Percentiles rank a stretch among this genome's conserved stretches.
phyloP scores from a whole-genome alignment of 768 basidiomycete genomes.

The Trametes meyenii region DNA sequence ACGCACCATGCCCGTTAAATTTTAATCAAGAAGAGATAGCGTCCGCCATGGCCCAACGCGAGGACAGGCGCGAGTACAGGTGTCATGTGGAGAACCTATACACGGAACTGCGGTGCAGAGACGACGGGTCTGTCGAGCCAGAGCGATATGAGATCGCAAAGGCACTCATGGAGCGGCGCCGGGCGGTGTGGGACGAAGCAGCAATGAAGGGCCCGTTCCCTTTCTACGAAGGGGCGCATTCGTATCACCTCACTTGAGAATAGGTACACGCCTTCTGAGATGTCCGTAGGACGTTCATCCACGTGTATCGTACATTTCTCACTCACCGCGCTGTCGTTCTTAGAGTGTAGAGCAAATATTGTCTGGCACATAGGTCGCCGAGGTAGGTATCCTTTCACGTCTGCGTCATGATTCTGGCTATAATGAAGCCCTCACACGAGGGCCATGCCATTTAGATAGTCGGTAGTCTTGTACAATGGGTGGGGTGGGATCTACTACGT shows the following conservation, averaged over 20 bases:
- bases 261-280: neutral
- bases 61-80: neutral
- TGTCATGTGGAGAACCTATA: neutral
- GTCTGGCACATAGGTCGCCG: too few species aligned
- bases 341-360: too few species aligned
- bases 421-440: too few species aligned
- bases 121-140: neutral
- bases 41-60: neutral
- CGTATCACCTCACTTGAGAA: constrained; percentile 2
- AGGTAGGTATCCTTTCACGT: too few species aligned
- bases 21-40: constrained; percentile 7
- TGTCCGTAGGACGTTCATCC: too few species aligned
- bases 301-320: too few species aligned
- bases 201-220: constrained; percentile 15
- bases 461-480: neutral
- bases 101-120: neutral
- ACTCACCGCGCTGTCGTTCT: too few species aligned
- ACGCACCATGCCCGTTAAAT: constrained; percentile 11
- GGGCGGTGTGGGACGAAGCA: constrained; percentile 9
- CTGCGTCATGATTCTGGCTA: too few species aligned
- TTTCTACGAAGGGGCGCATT: constrained; percentile 5
- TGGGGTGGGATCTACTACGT: neutral
- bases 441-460: too few species aligned
- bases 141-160: constrained; percentile 3
- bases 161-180: neutral